These are phyloP conservation scores for Ambrosia artemisiifolia DNA, from an alignment of 129 eudicot genomes.

Conservation along the genomic window DNA sequence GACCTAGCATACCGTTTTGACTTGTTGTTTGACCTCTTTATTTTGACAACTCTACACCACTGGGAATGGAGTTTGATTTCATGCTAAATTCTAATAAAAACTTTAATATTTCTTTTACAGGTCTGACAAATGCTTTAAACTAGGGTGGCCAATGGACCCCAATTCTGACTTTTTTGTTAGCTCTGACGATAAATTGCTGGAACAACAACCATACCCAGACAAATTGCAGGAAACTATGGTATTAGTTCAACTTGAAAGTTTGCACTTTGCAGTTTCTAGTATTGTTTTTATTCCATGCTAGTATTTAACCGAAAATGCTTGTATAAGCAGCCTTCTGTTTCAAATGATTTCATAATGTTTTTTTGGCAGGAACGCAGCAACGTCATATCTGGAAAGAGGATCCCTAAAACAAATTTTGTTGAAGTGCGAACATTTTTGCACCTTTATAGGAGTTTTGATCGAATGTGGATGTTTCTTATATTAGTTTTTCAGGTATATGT, in stretches of 20 bases:
- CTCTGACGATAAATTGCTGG: constrained; percentile 41
- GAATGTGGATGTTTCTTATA: constrained; percentile 91
- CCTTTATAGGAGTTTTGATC: constrained; percentile 86
- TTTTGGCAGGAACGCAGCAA: constrained; percentile 48
- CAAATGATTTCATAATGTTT: constrained; percentile 16
- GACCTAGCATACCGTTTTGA: too few relatives aligned
- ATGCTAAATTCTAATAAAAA: neutral
- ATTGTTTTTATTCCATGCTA: neutral
- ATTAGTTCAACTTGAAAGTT: constrained; percentile 19
- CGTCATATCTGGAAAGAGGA: constrained; percentile 58
- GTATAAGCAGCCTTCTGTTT: constrained; percentile 11
- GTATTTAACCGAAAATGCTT: constrained; percentile 14
- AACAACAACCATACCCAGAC: constrained; percentile 9
- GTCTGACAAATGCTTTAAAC: constrained; percentile 76
- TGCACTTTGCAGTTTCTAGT: constrained; percentile 11
- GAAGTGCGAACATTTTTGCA: constrained; percentile 96
- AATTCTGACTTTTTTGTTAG: constrained; percentile 78
- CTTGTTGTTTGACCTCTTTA: neutral
- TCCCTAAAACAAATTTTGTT: constrained; percentile 90
- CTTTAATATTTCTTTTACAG: constrained; percentile 34
- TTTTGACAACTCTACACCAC: neutral
- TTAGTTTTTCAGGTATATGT: constrained; percentile 77
- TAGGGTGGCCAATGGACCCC: constrained; percentile 96
- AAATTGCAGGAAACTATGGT: constrained; percentile 38
- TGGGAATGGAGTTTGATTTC: constrained; percentile 4